phyloP scores from a whole-genome alignment of 768 basidiomycete species.

The Naganishia friedmannii region DNA sequence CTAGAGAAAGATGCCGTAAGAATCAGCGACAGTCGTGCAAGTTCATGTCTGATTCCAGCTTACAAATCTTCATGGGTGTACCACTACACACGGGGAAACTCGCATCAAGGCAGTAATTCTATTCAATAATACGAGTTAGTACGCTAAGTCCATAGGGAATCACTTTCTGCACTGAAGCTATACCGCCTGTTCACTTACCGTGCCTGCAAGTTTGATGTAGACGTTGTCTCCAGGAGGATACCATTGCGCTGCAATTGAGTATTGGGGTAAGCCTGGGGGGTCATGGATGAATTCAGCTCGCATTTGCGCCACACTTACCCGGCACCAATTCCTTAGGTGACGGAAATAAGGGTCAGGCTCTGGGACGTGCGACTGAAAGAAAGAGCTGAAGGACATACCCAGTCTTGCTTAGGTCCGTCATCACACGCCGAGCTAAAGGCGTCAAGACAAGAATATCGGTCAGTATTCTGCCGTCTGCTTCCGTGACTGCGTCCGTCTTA shows the following conservation, averaged over 20 bases:
- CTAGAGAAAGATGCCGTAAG: not conserved
- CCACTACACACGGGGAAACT: slow-evolving; percentile 17
- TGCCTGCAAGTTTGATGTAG: slow-evolving; percentile 23
- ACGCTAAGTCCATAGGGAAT: not conserved
- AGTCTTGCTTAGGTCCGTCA: slow-evolving; percentile 3
- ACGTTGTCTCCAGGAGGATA: slow-evolving; percentile 14
- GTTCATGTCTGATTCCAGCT: not conserved
- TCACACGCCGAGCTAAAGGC: not conserved
- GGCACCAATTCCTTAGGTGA: not conserved
- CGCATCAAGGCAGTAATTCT: slow-evolving; percentile 22
- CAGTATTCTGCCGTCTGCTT: not conserved
- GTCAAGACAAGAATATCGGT: not conserved
- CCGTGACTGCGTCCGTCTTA: not conserved
- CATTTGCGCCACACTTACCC: not conserved
- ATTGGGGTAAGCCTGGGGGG: too few relatives aligned
- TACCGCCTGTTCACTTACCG: not conserved
- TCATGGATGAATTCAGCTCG: too few relatives aligned
- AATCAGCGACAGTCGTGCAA: not conserved
- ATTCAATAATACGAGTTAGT: not conserved
- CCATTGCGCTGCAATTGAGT: slow-evolving; percentile 7
- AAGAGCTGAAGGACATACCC: not conserved
- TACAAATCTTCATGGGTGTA: slow-evolving; percentile 20
- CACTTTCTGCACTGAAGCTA: too few relatives aligned
- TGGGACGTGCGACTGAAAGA: too few relatives aligned
- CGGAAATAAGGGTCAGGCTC: too few relatives aligned